Evolutionary conservation across 2,329 filamentous ascomycete species (phyloP), one percentile per base, ranked within the genome.

Genomic region (Colletotrichum sublineola): DNA sequence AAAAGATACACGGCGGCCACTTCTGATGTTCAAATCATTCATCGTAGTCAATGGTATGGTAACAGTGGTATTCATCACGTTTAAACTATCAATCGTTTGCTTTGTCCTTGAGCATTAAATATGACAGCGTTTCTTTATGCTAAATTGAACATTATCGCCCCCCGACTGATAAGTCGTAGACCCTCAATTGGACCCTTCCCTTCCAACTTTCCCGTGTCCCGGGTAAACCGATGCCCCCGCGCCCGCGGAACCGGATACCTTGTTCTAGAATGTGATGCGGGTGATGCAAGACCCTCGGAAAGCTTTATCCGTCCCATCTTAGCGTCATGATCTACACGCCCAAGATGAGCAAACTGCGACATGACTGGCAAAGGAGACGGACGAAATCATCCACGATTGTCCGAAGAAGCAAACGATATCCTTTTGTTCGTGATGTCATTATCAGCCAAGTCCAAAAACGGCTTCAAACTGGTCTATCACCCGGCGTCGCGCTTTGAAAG

Each of bases 21-120:
- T 68, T 24, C 56, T 50, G 31, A 71, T 57, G 15, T 71, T 62
- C 18, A 29, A 9, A 46, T 38, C 64, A 44, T 68, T 67, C 68
- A 71, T 71, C 9, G 24, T n/a, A 24, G 5, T 7, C 18, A 4
- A 14, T 29, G 8, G 6, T 40, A 2, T 48, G 9, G 6, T 5
- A 24, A 12, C 18, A 44, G 9, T 14, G 12, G 24, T 14, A 3
- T n/a, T 11, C 24, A 7, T 7, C 9, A 2, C n/a, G 3, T 52
- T 29, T 5, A 15, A 24, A 5, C 14, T n/a, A 15, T 9, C 38
- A 6, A 8, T 24, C 14, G 20, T 20, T 20, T 24, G 2, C 7
- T 9, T 46, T 15, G 15, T 31, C 2, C 9, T 15, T 8, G 8
- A 40, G n/a, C 33, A 36, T 15, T 24, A 24, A 24, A 24, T 24